Percentiles rank a stretch among this genome's conserved stretches.
These are phyloP conservation scores for Leptodermis oblonga DNA, from an alignment of 257 asterid genomes.

Conservation along the genomic window DNA sequence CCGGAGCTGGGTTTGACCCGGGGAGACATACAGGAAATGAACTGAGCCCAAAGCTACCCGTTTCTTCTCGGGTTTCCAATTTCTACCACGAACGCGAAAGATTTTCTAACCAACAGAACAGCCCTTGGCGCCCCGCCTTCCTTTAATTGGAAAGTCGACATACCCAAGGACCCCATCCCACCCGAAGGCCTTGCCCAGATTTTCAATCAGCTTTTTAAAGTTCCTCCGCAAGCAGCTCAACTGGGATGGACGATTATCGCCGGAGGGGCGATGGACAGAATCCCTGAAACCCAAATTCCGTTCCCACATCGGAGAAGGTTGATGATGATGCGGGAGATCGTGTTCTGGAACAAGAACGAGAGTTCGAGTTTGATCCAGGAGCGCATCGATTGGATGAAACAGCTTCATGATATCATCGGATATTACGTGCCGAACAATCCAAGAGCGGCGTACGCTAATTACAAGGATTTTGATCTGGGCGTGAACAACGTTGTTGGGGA, in stretches of 20 bases:
- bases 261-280: not conserved
- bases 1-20: constrained; percentile 1
- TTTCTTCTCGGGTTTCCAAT: not conserved
- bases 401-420: not conserved
- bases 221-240: not conserved
- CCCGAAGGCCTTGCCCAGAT: not conserved
- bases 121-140: not conserved
- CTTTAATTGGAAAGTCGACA: constrained; percentile 11
- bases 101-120: not conserved
- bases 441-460: constrained; percentile 3
- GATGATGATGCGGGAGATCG: not conserved
- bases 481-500: not conserved
- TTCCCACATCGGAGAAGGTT: constrained; percentile 9
- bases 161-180: constrained; percentile 7
- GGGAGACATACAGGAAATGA: not conserved
- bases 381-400: not conserved
- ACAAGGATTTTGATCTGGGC: constrained; percentile 15
- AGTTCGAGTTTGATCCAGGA: not conserved
- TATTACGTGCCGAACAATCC: not conserved
- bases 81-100: not conserved
- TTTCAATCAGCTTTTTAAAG: not conserved
- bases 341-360: not conserved
- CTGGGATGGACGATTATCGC: constrained; percentile 4
- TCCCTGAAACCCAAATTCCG: not conserved
- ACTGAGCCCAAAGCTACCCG: not conserved